Conservation (phyloP, 1,139 yeast species). For the Suhomyces coccinellae region DNA sequence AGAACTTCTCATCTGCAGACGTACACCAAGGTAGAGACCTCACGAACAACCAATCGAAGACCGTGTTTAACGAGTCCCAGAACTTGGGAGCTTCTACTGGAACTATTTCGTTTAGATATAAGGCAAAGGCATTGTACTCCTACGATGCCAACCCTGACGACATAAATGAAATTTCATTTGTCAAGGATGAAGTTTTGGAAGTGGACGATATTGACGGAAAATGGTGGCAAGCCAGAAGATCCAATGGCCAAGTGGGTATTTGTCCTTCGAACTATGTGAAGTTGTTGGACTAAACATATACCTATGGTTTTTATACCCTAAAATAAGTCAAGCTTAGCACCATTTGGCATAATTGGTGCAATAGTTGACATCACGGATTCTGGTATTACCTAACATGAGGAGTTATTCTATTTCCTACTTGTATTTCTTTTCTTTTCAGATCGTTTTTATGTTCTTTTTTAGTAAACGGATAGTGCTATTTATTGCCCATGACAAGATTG, state of each 20-base stretch:
- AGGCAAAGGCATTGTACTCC: constrained; percentile 82
- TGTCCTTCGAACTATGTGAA: constrained; percentile 95
- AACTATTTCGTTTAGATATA: constrained; percentile 65
- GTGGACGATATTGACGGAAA: constrained; percentile 93
- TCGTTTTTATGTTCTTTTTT: constrained; percentile 5
- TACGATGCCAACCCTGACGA: constrained; percentile 95
- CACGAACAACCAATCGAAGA: constrained; percentile 24
- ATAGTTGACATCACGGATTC: constrained; percentile 1
- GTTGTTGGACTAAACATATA: constrained; percentile 41
- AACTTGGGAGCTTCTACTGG: constrained; percentile 17
- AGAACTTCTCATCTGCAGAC: constrained; percentile 50
- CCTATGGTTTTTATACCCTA: not conserved
- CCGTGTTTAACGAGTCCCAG: constrained; percentile 12
- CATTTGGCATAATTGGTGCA: constrained; percentile 4
- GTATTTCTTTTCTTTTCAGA: constrained; percentile 7
- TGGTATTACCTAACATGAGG: constrained; percentile 1
- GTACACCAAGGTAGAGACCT: constrained; percentile 37
- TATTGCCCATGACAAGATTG: not conserved
- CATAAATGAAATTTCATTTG: constrained; percentile 87
- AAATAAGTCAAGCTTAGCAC: not conserved
- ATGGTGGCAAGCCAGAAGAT: constrained; percentile 97
- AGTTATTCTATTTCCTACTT: constrained; percentile 4
- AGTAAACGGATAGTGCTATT: constrained; percentile 2
- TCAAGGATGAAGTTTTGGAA: constrained; percentile 84
- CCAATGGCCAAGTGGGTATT: constrained; percentile 91